phyloP scores from a whole-genome alignment of 768 basidiomycete genomes.

The Auricularia cornea region DNA sequence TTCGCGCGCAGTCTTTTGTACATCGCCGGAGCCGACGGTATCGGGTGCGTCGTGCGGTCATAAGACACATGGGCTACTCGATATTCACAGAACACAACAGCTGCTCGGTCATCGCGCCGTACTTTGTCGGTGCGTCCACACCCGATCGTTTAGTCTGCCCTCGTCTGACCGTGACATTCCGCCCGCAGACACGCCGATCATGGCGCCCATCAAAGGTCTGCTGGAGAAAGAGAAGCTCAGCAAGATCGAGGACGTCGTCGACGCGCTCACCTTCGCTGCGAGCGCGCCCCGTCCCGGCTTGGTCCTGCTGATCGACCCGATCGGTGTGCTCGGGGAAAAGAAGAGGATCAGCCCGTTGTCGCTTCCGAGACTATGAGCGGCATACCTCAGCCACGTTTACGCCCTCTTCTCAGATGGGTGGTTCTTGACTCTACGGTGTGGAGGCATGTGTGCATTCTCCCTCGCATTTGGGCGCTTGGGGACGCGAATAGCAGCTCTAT shows the following conservation, averaged over 20 bases:
- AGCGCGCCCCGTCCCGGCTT: background rate
- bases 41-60: background rate
- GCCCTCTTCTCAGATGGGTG: too few species aligned
- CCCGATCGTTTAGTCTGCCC: background rate
- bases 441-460: too few species aligned
- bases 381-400: too few species aligned
- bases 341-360: background rate
- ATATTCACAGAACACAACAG: background rate
- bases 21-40: background rate
- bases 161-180: background rate
- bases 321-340: background rate
- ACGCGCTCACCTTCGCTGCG: background rate
- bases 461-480: too few species aligned
- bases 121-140: background rate
- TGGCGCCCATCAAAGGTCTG: background rate
- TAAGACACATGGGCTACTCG: too few species aligned
- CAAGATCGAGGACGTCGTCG: background rate
- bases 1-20: background rate
- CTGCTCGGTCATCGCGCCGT: background rate
- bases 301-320: background rate
- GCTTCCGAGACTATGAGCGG: background rate
- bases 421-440: too few species aligned
- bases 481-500: too few species aligned
- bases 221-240: background rate
- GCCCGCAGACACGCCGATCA: background rate